Evolutionary conservation across 2,329 filamentous ascomycete genomes (phyloP).

Genomic region (Bretziella fagacearum): DNA sequence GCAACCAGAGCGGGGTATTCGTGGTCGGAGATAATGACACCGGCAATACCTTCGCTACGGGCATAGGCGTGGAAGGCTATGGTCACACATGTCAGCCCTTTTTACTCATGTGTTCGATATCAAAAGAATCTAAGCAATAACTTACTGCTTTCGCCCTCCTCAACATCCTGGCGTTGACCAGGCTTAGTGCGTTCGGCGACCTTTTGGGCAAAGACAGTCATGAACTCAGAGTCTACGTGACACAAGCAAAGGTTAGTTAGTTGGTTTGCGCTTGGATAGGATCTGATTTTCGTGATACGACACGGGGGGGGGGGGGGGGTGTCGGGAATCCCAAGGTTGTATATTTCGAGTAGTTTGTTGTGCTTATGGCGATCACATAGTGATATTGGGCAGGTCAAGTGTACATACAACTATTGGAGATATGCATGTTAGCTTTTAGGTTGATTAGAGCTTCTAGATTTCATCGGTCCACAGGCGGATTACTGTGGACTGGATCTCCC

Average conservation of each 20-base stretch:
- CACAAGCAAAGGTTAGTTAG: constrained; percentile 1
- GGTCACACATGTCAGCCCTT: constrained; percentile 23
- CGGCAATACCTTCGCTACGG: constrained; percentile 55
- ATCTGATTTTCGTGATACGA: background rate
- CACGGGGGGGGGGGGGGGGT: background rate
- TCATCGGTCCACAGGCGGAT: no score
- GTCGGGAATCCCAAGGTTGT: no score
- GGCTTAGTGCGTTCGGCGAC: constrained; percentile 70
- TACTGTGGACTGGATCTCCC: no score
- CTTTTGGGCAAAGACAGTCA: constrained; percentile 72
- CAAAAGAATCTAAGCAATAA: background rate
- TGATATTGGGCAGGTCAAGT: no score
- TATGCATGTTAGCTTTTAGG: no score
- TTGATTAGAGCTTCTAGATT: no score
- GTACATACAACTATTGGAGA: constrained; percentile 11
- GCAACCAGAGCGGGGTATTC: constrained; percentile 64
- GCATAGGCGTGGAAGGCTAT: constrained; percentile 58
- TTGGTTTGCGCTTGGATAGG: background rate
- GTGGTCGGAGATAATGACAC: constrained; percentile 61
- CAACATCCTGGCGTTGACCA: constrained; percentile 71
- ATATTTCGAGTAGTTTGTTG: background rate
- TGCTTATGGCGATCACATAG: no score
- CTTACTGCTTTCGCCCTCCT: constrained; percentile 48
- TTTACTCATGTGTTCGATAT: background rate
- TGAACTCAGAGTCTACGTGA: constrained; percentile 39